Evolutionary conservation across 371 early-diverging fungal genomes (phyloP).

Genomic region (Mucor piriformis): DNA sequence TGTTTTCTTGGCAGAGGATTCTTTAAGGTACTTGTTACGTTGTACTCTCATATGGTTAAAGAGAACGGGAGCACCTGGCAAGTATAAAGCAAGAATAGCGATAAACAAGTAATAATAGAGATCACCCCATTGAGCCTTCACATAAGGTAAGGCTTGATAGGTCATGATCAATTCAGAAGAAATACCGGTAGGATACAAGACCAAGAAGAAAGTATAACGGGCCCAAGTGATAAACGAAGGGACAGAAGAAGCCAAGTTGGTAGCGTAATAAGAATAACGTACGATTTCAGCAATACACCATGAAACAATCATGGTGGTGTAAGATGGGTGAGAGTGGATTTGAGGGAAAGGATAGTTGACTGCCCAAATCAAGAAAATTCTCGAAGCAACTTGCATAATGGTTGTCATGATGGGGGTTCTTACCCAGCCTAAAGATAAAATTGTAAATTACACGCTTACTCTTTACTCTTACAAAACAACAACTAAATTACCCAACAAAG

Average conservation of each 20-base stretch:
- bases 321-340: slow-evolving; percentile 68
- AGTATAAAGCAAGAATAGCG: slow-evolving; percentile 64
- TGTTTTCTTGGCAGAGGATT: background rate
- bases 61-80: slow-evolving; percentile 82
- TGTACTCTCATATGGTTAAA: slow-evolving; percentile 92
- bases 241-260: slow-evolving; percentile 55
- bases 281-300: slow-evolving; percentile 92
- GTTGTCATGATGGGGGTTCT: slow-evolving; percentile 82
- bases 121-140: slow-evolving; percentile 48
- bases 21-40: slow-evolving; percentile 64
- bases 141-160: slow-evolving; percentile 72
- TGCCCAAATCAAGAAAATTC: slow-evolving; percentile 86
- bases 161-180: slow-evolving; percentile 81
- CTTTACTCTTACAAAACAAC: background rate
- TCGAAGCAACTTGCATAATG: slow-evolving; percentile 83
- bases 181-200: slow-evolving; percentile 92
- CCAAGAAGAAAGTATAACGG: slow-evolving; percentile 86
- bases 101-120: slow-evolving; percentile 60
- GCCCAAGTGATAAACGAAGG: slow-evolving; percentile 66
- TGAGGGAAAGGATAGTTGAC: slow-evolving; percentile 70
- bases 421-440: slow-evolving; percentile 50
- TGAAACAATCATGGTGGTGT: slow-evolving; percentile 86
- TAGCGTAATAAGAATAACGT: slow-evolving; percentile 86
- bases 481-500: slow-evolving; percentile 54
- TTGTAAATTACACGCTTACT: background rate